Base-by-base conservation (phyloP, 2,329 filamentous ascomycete genomes). In the Thermomyces lanuginosus region DNA sequence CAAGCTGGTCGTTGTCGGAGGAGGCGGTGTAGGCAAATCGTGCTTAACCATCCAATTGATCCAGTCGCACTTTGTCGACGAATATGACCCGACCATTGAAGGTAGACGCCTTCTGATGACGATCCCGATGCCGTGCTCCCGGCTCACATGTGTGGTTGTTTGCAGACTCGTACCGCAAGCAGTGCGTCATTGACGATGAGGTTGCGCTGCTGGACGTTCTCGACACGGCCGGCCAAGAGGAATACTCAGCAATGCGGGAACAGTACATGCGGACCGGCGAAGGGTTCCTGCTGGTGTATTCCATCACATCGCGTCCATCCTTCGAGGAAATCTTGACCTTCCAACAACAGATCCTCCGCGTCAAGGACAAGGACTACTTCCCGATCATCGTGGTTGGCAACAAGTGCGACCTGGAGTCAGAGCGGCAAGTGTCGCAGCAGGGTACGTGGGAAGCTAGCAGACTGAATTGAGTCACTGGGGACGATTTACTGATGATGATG, bases 301-400 rank as follows among this genome's bases (percentile, higher is more conserved):
- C 84, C 42, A 98, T 98, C 63, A 93, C 81, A 30, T 93, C 86
- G 49, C 73, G 84, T 49, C 84, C 93, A 60, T 92, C 81, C 47
- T 95, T 93, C 49, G 86, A 98, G 54, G 89, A 98, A 63, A 95
- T 98, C 56, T 78, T 83, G 60, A 92, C 83, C 25, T 95, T 95
- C 61, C 84, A 95, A 60, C 84, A 95, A 66, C 89, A 98, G 60
- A 98, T 98, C 52, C 66, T 98, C 43, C 67, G 89, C 43, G 89
- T 98, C 46, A 98, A 98, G 69, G 89, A 95, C 64, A 95, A 92
- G 72, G 89, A 98, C 61, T 92, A 93, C 57, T 98, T 98, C 65
- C 89, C 89, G 43, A 95, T 98, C 65, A 92, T 95, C 32, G 80
- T 98, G 23, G 89, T 95, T 21, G 89, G 83, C 44, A 98, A 98